phyloP scores from a whole-genome alignment of 2,329 filamentous ascomycete genomes.

The Monosporascus sp. region DNA sequence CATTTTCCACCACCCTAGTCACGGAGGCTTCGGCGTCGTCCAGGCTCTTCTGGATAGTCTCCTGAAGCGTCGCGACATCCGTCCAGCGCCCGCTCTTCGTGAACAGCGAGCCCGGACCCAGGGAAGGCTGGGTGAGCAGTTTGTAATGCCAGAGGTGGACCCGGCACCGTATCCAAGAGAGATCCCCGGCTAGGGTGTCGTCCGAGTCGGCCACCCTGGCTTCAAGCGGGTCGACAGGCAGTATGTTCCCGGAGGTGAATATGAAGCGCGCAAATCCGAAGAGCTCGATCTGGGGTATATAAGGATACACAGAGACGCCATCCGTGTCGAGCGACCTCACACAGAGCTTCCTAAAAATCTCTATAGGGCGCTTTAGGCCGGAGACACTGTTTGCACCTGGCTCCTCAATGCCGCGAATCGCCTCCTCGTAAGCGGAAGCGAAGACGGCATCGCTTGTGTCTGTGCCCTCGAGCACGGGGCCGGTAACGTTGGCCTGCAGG shows the following conservation, averaged over 20 bases:
- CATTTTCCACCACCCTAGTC: background rate
- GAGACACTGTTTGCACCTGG: background rate
- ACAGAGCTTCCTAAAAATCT: conserved; percentile 35
- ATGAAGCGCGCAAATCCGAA: conserved; percentile 65
- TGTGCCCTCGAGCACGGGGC: conserved; percentile 52
- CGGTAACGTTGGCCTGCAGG: conserved; percentile 70
- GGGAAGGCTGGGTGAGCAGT: conserved; percentile 51
- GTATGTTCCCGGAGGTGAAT: conserved; percentile 33
- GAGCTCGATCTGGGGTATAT: conserved; percentile 79
- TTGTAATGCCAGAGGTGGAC: conserved; percentile 66
- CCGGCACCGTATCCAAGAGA: conserved; percentile 62
- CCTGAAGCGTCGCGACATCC: conserved; percentile 52
- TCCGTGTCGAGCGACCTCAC: conserved; percentile 70
- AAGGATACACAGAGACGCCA: conserved; percentile 78
- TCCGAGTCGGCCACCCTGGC: conserved; percentile 26
- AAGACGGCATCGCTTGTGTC: conserved; percentile 18
- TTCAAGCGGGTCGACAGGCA: conserved; percentile 11
- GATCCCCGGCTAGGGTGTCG: conserved; percentile 28
- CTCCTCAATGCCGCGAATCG: background rate
- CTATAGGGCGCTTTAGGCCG: conserved; percentile 7
- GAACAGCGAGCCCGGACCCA: conserved; percentile 50
- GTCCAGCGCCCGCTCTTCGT: conserved; percentile 54
- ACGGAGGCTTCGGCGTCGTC: conserved; percentile 32
- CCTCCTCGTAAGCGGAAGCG: conserved; percentile 28
- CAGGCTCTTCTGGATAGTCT: conserved; percentile 39